phyloP scores from a whole-genome alignment of 495 filamentous ascomycete genomes.

The Apiosordaria backusii region DNA sequence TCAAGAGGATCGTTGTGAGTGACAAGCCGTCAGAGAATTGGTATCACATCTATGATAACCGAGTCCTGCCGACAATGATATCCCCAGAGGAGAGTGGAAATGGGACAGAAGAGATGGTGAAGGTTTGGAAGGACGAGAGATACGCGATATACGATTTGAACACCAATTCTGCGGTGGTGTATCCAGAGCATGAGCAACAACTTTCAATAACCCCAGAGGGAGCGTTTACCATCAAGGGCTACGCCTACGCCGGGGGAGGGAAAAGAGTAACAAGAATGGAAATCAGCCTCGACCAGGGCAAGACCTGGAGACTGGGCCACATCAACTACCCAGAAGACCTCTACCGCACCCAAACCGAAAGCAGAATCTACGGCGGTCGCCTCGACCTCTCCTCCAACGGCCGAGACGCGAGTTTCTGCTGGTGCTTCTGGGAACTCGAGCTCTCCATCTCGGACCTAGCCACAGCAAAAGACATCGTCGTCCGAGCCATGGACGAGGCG shows the following conservation, averaged over 20 bases:
- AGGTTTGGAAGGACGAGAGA: slow-evolving; percentile 85
- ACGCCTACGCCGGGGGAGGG: slow-evolving; percentile 91
- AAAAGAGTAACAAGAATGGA: slow-evolving; percentile 80
- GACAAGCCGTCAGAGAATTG: slow-evolving; percentile 82
- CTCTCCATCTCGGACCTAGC: slow-evolving; percentile 61
- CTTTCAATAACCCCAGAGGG: slow-evolving; percentile 48
- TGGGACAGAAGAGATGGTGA: slow-evolving; percentile 49
- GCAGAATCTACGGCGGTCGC: slow-evolving; percentile 69
- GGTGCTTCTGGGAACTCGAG: slow-evolving; percentile 90
- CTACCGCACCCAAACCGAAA: slow-evolving; percentile 64
- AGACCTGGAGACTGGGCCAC: slow-evolving; percentile 74
- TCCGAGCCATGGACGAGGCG: slow-evolving; percentile 88
- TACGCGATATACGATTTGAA: slow-evolving; percentile 95
- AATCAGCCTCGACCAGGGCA: slow-evolving; percentile 79
- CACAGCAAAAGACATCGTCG: slow-evolving; percentile 67
- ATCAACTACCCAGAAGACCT: slow-evolving; percentile 85
- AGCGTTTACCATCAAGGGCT: slow-evolving; percentile 67
- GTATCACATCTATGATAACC: slow-evolving; percentile 96
- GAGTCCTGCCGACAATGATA: slow-evolving; percentile 86
- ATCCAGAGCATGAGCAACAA: slow-evolving; percentile 76
- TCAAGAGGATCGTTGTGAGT: slow-evolving; percentile 80
- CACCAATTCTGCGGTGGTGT: slow-evolving; percentile 79
- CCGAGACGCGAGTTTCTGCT: slow-evolving; percentile 82
- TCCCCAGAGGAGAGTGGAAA: slow-evolving; percentile 72
- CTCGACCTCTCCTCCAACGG: slow-evolving; percentile 67